These are phyloP conservation scores for Pichia paraexigua DNA, from an alignment of 805 yeast genomes.

Conservation along the genomic window DNA sequence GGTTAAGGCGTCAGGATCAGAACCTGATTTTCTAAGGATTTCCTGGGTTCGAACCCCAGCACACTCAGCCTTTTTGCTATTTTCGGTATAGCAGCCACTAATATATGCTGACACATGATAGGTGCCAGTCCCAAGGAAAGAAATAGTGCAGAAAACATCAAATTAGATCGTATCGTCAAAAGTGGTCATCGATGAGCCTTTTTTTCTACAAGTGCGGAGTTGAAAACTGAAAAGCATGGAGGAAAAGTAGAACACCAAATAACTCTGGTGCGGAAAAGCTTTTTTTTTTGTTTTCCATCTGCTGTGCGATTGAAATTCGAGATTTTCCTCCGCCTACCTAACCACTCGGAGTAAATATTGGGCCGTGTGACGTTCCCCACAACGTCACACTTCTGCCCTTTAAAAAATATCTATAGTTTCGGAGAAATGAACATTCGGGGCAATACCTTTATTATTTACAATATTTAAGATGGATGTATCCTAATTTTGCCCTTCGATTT, in stretches of 20 bases:
- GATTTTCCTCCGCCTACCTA: no score
- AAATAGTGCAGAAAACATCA: background rate
- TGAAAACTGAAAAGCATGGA: background rate
- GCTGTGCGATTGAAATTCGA: no score
- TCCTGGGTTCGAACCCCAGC: constrained; percentile 19
- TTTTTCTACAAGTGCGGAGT: background rate
- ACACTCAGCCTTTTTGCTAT: constrained; percentile 12
- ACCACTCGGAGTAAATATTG: no score
- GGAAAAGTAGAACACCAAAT: no score
- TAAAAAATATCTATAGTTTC: no score
- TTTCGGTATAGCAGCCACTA: no score
- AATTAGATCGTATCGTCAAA: background rate
- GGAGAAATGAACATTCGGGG: no score
- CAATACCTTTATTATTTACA: no score
- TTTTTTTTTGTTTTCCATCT: no score
- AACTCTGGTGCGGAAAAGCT: no score
- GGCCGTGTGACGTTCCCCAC: no score
- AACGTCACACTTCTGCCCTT: no score
- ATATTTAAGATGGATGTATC: background rate
- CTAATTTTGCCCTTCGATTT: background rate
- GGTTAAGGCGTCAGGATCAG: constrained; percentile 20
- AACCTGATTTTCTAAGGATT: constrained; percentile 18
- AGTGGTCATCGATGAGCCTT: background rate
- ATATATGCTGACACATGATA: background rate
- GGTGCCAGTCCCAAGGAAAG: background rate